These are phyloP conservation scores for Malassezia nana DNA, from an alignment of 1,284 basidiomycete genomes.

Conservation along the genomic window DNA sequence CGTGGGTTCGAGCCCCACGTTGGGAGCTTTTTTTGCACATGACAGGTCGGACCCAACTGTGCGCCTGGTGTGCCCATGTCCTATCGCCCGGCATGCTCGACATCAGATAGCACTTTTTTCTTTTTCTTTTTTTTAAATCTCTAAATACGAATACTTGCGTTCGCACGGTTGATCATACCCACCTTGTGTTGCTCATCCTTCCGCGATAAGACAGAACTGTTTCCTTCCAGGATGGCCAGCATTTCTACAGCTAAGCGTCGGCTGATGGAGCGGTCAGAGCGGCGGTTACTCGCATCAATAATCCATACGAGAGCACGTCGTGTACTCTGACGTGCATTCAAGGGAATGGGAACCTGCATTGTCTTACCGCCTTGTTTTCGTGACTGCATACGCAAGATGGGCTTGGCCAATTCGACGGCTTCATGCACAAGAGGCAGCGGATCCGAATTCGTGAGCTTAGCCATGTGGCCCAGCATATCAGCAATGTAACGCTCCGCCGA, in stretches of 20 bases:
- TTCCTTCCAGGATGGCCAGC: constrained; percentile 48
- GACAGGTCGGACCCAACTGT: neutral
- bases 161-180: constrained; percentile 68
- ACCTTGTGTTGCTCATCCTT: constrained; percentile 56
- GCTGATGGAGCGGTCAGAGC: constrained; percentile 45
- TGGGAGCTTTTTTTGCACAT: constrained; percentile 31
- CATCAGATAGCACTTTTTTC: too few relatives aligned
- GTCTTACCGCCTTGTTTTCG: constrained; percentile 48
- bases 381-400: constrained; percentile 46
- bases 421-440: constrained; percentile 47
- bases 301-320: constrained; percentile 49
- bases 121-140: neutral
- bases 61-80: too few relatives aligned
- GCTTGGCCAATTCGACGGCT: constrained; percentile 44
- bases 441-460: constrained; percentile 37
- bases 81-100: neutral
- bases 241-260: constrained; percentile 49
- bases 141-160: constrained; percentile 38
- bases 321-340: constrained; percentile 43
- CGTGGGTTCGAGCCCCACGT: constrained; percentile 47
- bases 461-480: constrained; percentile 38
- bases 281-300: constrained; percentile 49
- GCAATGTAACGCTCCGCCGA: constrained; percentile 42
- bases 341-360: constrained; percentile 46
- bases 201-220: constrained; percentile 44